phyloP scores from a whole-genome alignment of 345 rosid species.

The Populus pruinosa region DNA sequence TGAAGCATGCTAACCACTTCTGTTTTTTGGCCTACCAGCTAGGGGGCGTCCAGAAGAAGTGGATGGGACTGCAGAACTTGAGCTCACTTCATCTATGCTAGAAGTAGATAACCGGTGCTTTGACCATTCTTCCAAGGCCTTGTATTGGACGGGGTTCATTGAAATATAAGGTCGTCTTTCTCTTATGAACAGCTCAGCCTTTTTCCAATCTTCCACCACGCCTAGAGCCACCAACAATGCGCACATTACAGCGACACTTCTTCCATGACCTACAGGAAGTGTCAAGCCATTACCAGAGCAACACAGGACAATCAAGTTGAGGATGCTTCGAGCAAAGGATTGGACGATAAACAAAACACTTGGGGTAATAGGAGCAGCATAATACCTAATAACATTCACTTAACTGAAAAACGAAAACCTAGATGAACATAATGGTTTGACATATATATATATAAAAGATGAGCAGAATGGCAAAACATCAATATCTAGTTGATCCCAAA shows the following conservation, averaged over 20 bases:
- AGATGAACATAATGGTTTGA: not conserved
- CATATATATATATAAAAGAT: too few relatives aligned
- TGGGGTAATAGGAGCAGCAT: not conserved
- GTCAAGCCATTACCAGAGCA: not conserved
- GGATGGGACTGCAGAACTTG: not conserved
- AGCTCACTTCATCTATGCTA: constrained; percentile 10
- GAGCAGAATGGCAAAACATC: not conserved
- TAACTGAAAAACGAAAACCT: not conserved
- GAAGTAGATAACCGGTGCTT: constrained; percentile 38
- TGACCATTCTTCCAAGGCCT: constrained; percentile 65
- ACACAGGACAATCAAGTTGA: not conserved
- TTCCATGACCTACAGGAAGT: constrained; percentile 56
- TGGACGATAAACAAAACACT: not conserved
- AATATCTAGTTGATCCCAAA: not conserved
- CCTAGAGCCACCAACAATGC: constrained; percentile 61
- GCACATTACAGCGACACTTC: constrained; percentile 68
- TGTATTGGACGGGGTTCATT: constrained; percentile 50
- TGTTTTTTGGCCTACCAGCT: not conserved
- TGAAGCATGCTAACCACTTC: not conserved
- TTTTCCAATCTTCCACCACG: constrained; percentile 60
- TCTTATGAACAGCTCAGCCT: constrained; percentile 49
- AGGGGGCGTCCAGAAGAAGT: not conserved
- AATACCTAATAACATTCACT: not conserved
- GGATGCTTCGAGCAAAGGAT: not conserved
- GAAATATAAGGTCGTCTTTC: constrained; percentile 48